Evolutionary conservation across 208 protist genomes (phyloP).

Genomic region (Leishmania mexicana): DNA sequence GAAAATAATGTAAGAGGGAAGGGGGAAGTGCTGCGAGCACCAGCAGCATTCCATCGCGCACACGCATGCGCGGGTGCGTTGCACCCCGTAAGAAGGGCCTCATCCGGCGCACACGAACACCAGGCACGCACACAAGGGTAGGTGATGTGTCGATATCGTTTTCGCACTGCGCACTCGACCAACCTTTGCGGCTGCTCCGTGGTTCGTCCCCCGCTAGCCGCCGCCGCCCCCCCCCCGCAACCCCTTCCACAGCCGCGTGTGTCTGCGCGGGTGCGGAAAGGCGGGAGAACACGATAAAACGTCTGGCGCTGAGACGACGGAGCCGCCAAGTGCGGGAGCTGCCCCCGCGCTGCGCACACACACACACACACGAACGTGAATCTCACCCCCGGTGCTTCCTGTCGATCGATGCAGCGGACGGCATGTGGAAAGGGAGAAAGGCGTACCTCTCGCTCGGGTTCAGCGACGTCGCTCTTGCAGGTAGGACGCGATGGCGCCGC

Average conservation of each 20-base stretch:
- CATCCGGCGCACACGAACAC: neutral
- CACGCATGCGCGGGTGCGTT: neutral
- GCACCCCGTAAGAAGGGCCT: neutral
- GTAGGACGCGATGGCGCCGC: constrained; percentile 10
- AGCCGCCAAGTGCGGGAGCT: too few relatives aligned
- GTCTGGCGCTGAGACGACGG: too few relatives aligned
- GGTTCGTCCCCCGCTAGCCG: too few relatives aligned
- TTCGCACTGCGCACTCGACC: too few relatives aligned
- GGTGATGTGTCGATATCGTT: too few relatives aligned
- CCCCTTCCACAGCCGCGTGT: too few relatives aligned
- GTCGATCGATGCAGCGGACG: neutral
- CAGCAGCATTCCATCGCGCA: neutral
- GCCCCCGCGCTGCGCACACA: neutral
- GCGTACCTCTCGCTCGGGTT: neutral
- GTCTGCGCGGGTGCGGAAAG: too few relatives aligned
- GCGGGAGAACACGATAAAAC: too few relatives aligned
- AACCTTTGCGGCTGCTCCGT: too few relatives aligned
- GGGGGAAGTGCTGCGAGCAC: neutral
- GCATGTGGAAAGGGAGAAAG: constrained; percentile 20
- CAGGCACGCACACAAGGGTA: too few relatives aligned
- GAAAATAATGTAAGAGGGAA: neutral
- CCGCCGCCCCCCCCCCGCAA: too few relatives aligned
- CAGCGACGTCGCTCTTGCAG: constrained; percentile 3
- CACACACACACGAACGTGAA: neutral
- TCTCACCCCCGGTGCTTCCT: neutral